Conservation (phyloP, 1,284 basidiomycete species). For the Cryptococcus sp. region DNA sequence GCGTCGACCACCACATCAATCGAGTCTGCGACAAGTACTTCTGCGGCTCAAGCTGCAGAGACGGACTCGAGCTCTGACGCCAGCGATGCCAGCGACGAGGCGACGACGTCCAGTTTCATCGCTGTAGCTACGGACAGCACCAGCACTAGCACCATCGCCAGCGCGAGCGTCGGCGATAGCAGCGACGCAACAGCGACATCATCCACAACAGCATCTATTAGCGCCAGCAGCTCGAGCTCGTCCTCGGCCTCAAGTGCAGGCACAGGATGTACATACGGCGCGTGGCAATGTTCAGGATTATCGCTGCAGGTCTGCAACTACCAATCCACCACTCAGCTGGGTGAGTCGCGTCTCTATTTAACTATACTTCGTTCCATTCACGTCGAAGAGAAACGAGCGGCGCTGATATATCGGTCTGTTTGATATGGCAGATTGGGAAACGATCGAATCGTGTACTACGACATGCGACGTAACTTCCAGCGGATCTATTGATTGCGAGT, state of each 20-base stretch:
- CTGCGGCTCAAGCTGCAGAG: neutral
- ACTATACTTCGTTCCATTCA: neutral
- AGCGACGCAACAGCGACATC: neutral
- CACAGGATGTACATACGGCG: slow-evolving; percentile 27
- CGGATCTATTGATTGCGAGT: slow-evolving; percentile 23
- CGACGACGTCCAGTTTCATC: neutral
- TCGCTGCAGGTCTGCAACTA: slow-evolving; percentile 36
- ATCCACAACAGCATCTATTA: neutral
- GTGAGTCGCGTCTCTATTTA: slow-evolving; percentile 5
- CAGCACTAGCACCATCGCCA: neutral
- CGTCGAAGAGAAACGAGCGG: neutral
- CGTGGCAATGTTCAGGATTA: slow-evolving; percentile 34
- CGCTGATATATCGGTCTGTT: neutral
- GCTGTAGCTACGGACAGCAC: neutral
- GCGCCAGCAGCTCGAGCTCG: neutral
- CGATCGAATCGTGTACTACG: slow-evolving; percentile 13
- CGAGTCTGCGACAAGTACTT: neutral
- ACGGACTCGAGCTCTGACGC: neutral
- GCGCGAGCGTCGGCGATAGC: neutral
- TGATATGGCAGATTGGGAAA: slow-evolving; percentile 19
- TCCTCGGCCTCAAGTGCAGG: neutral
- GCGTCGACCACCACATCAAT: neutral
- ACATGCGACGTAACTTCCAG: slow-evolving; percentile 13
- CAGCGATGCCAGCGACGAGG: neutral
- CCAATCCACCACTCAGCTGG: slow-evolving; percentile 10